Conservation (phyloP, 2,329 filamentous ascomycete genomes). For the Aspergillus clavatus region DNA sequence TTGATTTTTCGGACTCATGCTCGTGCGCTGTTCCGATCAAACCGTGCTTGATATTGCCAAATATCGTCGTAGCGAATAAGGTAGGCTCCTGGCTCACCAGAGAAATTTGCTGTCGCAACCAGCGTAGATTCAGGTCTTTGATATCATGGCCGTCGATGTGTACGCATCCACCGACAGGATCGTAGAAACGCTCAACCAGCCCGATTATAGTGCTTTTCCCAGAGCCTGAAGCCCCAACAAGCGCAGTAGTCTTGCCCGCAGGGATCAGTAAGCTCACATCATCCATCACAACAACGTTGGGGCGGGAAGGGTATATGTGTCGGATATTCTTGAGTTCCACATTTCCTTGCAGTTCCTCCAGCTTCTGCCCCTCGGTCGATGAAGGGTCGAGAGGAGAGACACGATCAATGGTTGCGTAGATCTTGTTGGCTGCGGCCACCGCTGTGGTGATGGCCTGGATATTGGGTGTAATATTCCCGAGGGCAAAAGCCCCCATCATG, state of each 20-base stretch:
- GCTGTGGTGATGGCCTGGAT: constrained; percentile 79
- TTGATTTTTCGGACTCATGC: constrained; percentile 60
- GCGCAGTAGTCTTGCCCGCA: constrained; percentile 83
- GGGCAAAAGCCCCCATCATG: constrained; percentile 86
- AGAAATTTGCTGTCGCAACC: constrained; percentile 87
- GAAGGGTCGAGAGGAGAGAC: constrained; percentile 76
- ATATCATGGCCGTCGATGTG: constrained; percentile 80
- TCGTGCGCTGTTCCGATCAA: constrained; percentile 80
- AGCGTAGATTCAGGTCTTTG: constrained; percentile 74
- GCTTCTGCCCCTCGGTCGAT: constrained; percentile 62
- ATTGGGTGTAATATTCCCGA: constrained; percentile 84
- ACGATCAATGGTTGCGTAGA: constrained; percentile 90
- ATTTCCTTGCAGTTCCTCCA: constrained; percentile 68
- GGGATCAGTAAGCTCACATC: constrained; percentile 74
- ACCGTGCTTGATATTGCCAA: constrained; percentile 83
- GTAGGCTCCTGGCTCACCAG: constrained; percentile 91
- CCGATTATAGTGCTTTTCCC: constrained; percentile 95
- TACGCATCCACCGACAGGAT: constrained; percentile 74
- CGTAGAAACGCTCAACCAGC: constrained; percentile 89
- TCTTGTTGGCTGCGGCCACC: constrained; percentile 80
- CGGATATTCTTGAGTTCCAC: constrained; percentile 78
- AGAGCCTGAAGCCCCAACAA: constrained; percentile 90
- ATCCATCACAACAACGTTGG: constrained; percentile 84
- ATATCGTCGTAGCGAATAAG: constrained; percentile 85
- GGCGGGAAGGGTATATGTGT: constrained; percentile 90